Evolutionary conservation across 2,329 filamentous ascomycete species (phyloP).

Genomic region (Colletotrichum karsti): DNA sequence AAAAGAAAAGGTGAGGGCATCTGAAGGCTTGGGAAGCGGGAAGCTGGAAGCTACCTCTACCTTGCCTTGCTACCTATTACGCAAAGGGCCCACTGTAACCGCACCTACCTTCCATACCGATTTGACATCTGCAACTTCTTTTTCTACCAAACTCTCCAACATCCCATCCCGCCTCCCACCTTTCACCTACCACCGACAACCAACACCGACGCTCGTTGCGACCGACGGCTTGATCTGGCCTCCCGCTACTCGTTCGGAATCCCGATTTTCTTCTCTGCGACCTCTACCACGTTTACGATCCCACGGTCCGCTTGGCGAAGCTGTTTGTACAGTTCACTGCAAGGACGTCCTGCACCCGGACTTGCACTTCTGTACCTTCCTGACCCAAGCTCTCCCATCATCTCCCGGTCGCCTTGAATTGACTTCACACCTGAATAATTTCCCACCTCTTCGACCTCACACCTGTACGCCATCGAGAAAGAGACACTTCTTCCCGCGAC

Average conservation of each 20-base stretch:
- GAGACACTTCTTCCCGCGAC: neutral
- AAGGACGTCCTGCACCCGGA: conserved; percentile 52
- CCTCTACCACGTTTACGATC: neutral
- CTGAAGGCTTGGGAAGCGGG: neutral
- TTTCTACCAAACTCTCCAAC: conserved; percentile 27
- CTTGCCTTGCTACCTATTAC: conserved; percentile 29
- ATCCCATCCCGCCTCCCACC: conserved; percentile 14
- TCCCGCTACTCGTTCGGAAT: conserved; percentile 1
- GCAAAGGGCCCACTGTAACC: conserved; percentile 31
- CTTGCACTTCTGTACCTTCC: conserved; percentile 36
- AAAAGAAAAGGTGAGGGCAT: neutral
- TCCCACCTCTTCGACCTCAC: neutral
- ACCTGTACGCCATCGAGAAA: neutral
- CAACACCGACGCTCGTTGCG: conserved; percentile 21
- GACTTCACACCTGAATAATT: neutral
- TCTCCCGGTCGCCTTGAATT: neutral
- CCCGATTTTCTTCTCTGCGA: neutral
- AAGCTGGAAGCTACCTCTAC: conserved; percentile 23
- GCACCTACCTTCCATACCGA: conserved; percentile 29
- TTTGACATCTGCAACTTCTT: conserved; percentile 31
- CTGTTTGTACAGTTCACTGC: conserved; percentile 35
- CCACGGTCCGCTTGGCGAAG: conserved; percentile 35
- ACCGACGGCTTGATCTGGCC: conserved; percentile 6
- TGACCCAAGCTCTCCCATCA: conserved; percentile 25
- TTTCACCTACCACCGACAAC: neutral